phyloP scores from a whole-genome alignment of 148 eudicot species.

The Rhododendron ovatum region DNA sequence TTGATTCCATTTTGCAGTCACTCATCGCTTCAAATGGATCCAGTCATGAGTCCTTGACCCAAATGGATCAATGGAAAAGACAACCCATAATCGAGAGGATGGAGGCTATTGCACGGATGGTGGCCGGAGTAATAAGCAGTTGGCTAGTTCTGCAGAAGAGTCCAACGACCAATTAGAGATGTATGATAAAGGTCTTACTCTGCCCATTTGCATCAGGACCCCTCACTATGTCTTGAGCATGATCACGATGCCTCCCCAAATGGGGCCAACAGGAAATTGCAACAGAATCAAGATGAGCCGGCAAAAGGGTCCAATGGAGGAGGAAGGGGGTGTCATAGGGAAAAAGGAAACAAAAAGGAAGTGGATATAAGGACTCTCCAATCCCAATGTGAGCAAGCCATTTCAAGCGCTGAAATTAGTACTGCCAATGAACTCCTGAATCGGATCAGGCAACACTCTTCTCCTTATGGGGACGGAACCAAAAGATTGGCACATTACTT shows the following conservation, averaged over 20 bases:
- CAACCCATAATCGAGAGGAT: conserved; percentile 39
- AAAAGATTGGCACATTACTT: conserved; percentile 31
- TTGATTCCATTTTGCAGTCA: conserved; percentile 13
- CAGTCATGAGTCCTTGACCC: conserved; percentile 15
- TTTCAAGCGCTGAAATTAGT: conserved; percentile 28
- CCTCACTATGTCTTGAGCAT: background rate
- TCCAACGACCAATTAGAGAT: conserved; percentile 29
- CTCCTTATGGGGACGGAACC: conserved; percentile 24
- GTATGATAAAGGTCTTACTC: conserved; percentile 37
- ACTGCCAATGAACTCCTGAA: conserved; percentile 39
- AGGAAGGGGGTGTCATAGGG: conserved; percentile 3
- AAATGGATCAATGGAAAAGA: conserved; percentile 27
- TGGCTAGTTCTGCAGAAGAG: conserved; percentile 30
- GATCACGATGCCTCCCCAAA: background rate
- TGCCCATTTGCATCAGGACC: conserved; percentile 19
- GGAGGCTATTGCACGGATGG: conserved; percentile 15
- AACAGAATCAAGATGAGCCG: background rate
- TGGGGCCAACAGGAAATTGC: background rate
- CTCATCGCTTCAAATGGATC: conserved; percentile 30
- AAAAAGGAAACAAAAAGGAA: conserved; percentile 13
- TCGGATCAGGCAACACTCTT: conserved; percentile 23
- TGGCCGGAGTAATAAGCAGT: conserved; percentile 35
- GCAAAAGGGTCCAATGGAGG: background rate
- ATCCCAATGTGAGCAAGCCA: conserved; percentile 56
- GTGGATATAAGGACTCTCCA: conserved; percentile 47